Conservation (phyloP, 1,139 yeast genomes). For the Suhomyces anneliseae region DNA sequence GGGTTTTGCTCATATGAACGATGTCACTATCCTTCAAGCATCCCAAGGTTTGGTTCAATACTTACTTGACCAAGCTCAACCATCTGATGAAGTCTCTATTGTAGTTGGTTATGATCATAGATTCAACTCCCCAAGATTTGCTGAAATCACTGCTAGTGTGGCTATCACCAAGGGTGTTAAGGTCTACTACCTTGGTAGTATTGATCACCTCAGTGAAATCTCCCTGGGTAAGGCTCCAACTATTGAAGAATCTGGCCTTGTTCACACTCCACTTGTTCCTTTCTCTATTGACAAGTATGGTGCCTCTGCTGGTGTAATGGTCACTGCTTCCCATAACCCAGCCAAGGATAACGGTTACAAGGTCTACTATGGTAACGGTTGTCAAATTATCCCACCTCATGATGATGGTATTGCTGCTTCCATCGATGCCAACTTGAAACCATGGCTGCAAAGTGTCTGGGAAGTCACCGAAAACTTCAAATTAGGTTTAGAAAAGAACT, state of each 20-base stretch:
- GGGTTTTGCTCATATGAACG: conserved; percentile 87
- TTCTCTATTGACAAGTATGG: conserved; percentile 65
- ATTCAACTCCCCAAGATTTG: conserved; percentile 74
- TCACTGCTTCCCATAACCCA: conserved; percentile 97
- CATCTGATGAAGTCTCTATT: conserved; percentile 34
- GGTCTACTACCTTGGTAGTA: conserved; percentile 62
- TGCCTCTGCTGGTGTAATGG: conserved; percentile 88
- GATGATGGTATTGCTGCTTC: conserved; percentile 68
- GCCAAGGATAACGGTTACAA: conserved; percentile 89
- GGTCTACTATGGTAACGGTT: conserved; percentile 90
- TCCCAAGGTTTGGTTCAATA: conserved; percentile 85
- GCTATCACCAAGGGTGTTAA: conserved; percentile 67
- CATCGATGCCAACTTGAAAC: conserved; percentile 61
- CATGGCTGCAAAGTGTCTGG: conserved; percentile 57
- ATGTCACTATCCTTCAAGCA: conserved; percentile 85
- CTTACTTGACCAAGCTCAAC: conserved; percentile 29
- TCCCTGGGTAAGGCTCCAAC: conserved; percentile 16
- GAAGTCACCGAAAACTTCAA: conserved; percentile 39
- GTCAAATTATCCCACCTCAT: conserved; percentile 94
- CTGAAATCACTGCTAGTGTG: conserved; percentile 73
- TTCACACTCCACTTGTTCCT: conserved; percentile 93
- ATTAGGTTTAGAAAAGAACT: conserved; percentile 19
- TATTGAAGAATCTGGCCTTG: conserved; percentile 32
- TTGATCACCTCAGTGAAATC: conserved; percentile 30
- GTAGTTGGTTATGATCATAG: conserved; percentile 95